A percentile compares a stretch with the other conserved stretches of the same genome.
Evolutionary conservation across 768 basidiomycete genomes (phyloP).

Genomic region (Rhodosporidiobolus sp.): DNA sequence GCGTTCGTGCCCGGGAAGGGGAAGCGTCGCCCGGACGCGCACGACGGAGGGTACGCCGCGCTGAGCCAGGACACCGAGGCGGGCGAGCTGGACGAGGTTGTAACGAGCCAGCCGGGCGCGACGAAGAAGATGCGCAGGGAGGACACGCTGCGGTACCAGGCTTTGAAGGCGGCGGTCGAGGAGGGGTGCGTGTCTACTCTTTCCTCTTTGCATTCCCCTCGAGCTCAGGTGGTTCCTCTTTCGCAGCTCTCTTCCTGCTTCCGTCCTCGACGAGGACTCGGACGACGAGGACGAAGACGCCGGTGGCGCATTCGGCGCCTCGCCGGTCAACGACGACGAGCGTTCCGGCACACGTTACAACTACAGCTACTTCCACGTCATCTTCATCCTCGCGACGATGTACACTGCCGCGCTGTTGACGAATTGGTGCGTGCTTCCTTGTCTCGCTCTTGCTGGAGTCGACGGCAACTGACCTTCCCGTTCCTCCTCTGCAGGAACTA

Average conservation of each 20-base stretch:
- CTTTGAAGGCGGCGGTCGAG: conserved; percentile 88
- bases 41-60: conserved; percentile 58
- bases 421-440: conserved; percentile 74
- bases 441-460: too few species aligned
- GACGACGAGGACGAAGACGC: conserved; percentile 62
- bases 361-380: conserved; percentile 98
- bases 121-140: conserved; percentile 38
- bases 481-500: conserved; percentile 46
- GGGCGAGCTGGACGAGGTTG: conserved; percentile 63
- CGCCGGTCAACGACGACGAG: conserved; percentile 70
- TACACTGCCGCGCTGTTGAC: conserved; percentile 96
- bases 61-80: conserved; percentile 56
- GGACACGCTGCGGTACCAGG: conserved; percentile 59
- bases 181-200: conserved; percentile 65
- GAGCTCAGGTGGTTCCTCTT: background rate
- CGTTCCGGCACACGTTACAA: conserved; percentile 91
- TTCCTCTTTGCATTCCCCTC: background rate
- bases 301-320: conserved; percentile 52
- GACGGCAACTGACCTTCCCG: background rate
- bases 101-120: conserved; percentile 26
- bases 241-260: conserved; percentile 80
- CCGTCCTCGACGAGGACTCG: conserved; percentile 73
- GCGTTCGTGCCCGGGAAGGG: conserved; percentile 69
- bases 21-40: conserved; percentile 50
- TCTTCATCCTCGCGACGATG: conserved; percentile 93